These are phyloP conservation scores for Gnomoniopsis sp. DNA, from an alignment of 2,329 filamentous ascomycete species.

Conservation along the genomic window DNA sequence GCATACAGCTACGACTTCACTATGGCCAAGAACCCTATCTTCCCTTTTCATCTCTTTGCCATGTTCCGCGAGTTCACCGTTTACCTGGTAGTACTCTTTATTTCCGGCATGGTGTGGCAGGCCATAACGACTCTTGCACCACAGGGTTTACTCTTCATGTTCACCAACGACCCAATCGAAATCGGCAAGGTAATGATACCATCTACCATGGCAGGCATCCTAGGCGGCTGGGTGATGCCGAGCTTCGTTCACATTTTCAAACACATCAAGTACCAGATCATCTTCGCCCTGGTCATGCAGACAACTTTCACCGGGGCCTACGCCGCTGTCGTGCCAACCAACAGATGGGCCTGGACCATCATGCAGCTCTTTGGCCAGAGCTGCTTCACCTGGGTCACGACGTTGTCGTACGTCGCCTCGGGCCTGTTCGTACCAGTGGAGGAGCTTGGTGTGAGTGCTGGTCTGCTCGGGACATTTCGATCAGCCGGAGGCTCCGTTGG, in stretches of 20 bases:
- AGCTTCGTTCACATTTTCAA: constrained; percentile 30
- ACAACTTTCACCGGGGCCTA: constrained; percentile 27
- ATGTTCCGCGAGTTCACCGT: constrained; percentile 29
- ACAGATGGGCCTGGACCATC: constrained; percentile 27
- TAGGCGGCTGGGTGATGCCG: constrained; percentile 28
- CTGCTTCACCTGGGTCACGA: constrained; percentile 31
- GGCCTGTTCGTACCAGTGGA: constrained; percentile 29
- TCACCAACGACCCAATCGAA: constrained; percentile 26
- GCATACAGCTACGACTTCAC: constrained; percentile 23
- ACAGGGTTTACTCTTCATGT: constrained; percentile 29
- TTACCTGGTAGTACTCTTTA: constrained; percentile 28
- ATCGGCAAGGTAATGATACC: constrained; percentile 28
- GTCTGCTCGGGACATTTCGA: constrained; percentile 29
- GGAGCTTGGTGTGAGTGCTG: constrained; percentile 28
- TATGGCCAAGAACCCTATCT: constrained; percentile 22
- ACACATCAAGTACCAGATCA: constrained; percentile 27
- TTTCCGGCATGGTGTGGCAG: constrained; percentile 24
- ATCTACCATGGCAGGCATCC: constrained; percentile 21
- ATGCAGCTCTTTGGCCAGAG: constrained; percentile 29
- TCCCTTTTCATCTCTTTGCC: constrained; percentile 25
- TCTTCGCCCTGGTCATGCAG: constrained; percentile 28
- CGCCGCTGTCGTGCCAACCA: constrained; percentile 25
- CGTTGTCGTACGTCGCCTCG: constrained; percentile 27
- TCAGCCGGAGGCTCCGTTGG: constrained; percentile 30
- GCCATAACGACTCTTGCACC: constrained; percentile 25